Percentiles rank a stretch among this genome's conserved stretches.
phyloP scores from a whole-genome alignment of 164 flowering plant species.

The Pachysandra terminalis region DNA sequence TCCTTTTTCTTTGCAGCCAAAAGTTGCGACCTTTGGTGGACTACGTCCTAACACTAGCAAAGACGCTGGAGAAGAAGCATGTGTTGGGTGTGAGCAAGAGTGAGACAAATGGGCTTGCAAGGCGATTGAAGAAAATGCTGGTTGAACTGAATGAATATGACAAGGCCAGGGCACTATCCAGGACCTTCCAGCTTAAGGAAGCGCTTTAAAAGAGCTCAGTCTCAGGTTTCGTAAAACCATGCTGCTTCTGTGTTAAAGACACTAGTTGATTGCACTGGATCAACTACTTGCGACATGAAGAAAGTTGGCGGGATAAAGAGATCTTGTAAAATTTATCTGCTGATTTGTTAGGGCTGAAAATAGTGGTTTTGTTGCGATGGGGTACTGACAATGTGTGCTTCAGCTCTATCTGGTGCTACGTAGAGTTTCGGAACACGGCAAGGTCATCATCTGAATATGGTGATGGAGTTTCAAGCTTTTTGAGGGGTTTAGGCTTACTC shows the following conservation, averaged over 20 bases:
- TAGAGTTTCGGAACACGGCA: no score
- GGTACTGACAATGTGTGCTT: no score
- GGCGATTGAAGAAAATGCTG: slow-evolving; percentile 76
- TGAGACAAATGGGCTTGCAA: slow-evolving; percentile 70
- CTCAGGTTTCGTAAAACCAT: not conserved
- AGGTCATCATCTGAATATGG: no score
- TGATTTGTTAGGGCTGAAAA: no score
- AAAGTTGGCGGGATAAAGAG: no score
- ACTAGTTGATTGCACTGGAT: not conserved
- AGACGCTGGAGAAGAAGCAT: slow-evolving; percentile 54
- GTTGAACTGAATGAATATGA: slow-evolving; percentile 90
- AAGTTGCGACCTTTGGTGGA: slow-evolving; percentile 85
- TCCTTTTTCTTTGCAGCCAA: slow-evolving; percentile 33
- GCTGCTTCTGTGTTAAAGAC: no score
- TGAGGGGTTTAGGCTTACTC: no score
- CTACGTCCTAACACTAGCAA: slow-evolving; percentile 50
- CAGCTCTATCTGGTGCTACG: no score
- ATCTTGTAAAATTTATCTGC: no score
- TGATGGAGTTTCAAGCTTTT: no score
- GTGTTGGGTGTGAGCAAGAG: slow-evolving; percentile 38
- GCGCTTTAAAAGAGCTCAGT: slow-evolving; percentile 40
- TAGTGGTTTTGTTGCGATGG: no score
- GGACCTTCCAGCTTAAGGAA: slow-evolving; percentile 76
- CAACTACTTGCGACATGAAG: not conserved
- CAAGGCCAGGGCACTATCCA: slow-evolving; percentile 60